Evolutionary conservation across 1,139 yeast genomes (phyloP).

Genomic region (Zygosaccharomyces pseudobailii): DNA sequence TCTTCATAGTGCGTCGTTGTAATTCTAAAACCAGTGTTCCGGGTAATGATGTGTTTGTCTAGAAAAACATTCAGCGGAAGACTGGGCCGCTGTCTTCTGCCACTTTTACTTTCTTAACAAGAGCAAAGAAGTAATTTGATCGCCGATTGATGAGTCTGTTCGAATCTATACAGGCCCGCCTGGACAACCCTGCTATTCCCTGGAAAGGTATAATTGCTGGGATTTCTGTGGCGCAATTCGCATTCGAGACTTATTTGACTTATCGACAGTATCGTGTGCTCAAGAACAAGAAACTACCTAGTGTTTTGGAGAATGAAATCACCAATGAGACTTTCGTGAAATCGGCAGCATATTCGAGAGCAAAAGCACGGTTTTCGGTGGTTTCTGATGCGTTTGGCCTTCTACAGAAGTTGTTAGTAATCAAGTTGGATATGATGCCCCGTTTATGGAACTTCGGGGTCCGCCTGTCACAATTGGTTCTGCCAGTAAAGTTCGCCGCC

Average conservation of each 20-base stretch:
- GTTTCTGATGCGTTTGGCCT: constrained; percentile 50
- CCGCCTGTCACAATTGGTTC: constrained; percentile 39
- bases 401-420: constrained; percentile 51
- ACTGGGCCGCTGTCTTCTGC: background rate
- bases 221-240: constrained; percentile 68
- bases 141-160: constrained; percentile 31
- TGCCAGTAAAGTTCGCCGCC: constrained; percentile 36
- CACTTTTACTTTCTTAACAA: background rate
- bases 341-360: constrained; percentile 73
- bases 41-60: background rate
- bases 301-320: constrained; percentile 58
- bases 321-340: constrained; percentile 69
- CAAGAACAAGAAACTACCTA: constrained; percentile 53
- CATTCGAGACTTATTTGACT: constrained; percentile 68
- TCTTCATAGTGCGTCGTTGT: background rate
- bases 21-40: background rate
- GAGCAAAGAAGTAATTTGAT: background rate
- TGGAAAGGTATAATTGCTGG: constrained; percentile 78
- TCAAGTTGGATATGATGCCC: constrained; percentile 64
- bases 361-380: constrained; percentile 72
- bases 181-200: constrained; percentile 59
- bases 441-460: constrained; percentile 51
- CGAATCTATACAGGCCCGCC: constrained; percentile 36
- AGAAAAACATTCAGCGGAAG: background rate
- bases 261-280: constrained; percentile 74